Percentiles rank a stretch among this genome's conserved stretches.
Conservation (phyloP, 1,284 basidiomycete genomes). For the Ganoderma lucidum region DNA sequence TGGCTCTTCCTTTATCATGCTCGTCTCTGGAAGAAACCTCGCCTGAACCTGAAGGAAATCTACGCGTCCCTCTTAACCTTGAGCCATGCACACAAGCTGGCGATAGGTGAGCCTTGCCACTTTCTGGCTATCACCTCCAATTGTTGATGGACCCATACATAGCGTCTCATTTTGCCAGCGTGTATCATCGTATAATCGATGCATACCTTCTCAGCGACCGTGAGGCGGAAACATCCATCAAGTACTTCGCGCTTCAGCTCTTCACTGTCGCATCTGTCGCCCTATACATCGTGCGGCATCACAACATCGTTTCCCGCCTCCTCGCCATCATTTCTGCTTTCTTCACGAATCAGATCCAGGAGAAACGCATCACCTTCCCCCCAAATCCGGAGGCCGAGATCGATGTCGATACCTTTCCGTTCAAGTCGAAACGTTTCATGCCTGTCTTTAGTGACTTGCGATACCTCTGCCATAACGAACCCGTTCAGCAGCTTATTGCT, state of each 20-base stretch:
- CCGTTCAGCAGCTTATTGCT: conserved; percentile 81
- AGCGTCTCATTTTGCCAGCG: conserved; percentile 86
- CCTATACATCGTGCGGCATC: conserved; percentile 77
- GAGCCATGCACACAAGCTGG: conserved; percentile 79
- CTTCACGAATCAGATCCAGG: conserved; percentile 86
- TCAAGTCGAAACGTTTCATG: conserved; percentile 95
- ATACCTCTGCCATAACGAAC: conserved; percentile 78
- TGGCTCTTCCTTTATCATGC: conserved; percentile 83
- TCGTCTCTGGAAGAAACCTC: conserved; percentile 85
- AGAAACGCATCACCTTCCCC: conserved; percentile 69
- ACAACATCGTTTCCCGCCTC: conserved; percentile 79
- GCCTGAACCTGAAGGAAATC: conserved; percentile 83
- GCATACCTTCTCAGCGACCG: conserved; percentile 91
- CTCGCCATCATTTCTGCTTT: conserved; percentile 86
- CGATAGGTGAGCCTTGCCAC: conserved; percentile 64
- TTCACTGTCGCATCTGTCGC: conserved; percentile 91
- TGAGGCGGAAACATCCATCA: conserved; percentile 92
- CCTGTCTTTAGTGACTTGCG: conserved; percentile 88
- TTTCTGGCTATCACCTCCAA: background rate
- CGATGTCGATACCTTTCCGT: conserved; percentile 85
- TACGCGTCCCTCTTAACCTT: conserved; percentile 82
- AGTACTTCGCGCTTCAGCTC: conserved; percentile 90
- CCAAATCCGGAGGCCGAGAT: conserved; percentile 55
- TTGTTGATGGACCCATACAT: conserved; percentile 41
- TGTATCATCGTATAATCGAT: conserved; percentile 90